Evolutionary conservation across 257 asterid genomes (phyloP).

Genomic region (Solanum gracilifrons): DNA sequence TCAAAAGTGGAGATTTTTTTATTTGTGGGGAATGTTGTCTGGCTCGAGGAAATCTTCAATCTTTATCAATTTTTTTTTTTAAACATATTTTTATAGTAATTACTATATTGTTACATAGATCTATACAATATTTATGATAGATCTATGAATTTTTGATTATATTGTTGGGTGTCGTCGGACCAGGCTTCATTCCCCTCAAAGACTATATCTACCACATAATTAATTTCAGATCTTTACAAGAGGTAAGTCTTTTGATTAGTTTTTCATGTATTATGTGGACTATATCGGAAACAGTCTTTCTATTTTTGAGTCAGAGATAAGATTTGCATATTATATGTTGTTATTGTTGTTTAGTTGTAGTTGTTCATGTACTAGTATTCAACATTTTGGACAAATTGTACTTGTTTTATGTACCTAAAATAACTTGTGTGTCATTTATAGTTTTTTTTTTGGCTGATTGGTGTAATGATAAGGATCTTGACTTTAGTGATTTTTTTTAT

Average conservation of each 20-base stretch:
- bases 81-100: background rate
- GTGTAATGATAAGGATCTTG: conserved; percentile 1
- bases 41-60: conserved; percentile 27
- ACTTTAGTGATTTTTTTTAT: background rate
- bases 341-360: too few species aligned
- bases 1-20: background rate
- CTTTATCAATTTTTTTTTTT: background rate
- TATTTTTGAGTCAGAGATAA: background rate
- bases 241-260: background rate
- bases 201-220: background rate
- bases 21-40: conserved; percentile 33
- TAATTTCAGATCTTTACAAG: background rate
- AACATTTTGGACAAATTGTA: background rate
- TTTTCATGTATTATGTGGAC: background rate
- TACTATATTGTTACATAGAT: background rate
- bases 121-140: background rate
- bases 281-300: background rate
- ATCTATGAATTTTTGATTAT: background rate
- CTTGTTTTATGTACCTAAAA: background rate
- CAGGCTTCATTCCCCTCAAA: conserved; percentile 27
- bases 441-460: background rate
- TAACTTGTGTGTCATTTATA: background rate
- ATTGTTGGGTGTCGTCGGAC: conserved; percentile 13
- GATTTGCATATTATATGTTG: background rate
- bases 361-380: background rate